Evolutionary conservation across 2,329 filamentous ascomycete genomes (phyloP).

Genomic region (Exophiala xenobiotica): DNA sequence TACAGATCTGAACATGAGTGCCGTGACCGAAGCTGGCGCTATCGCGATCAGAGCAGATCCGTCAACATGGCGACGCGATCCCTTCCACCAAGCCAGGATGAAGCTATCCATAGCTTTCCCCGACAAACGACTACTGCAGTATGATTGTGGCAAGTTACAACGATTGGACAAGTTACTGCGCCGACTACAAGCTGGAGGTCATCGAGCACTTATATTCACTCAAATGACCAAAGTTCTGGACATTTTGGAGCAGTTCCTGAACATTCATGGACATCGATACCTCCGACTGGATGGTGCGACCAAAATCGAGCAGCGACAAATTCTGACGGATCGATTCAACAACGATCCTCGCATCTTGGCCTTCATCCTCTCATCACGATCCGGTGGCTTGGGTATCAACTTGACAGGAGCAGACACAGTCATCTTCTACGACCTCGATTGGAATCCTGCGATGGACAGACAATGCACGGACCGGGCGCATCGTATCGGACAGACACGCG

Average conservation of each 20-base stretch:
- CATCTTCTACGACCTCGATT: slow-evolving; percentile 98
- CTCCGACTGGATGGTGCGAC: slow-evolving; percentile 94
- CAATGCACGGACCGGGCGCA: slow-evolving; percentile 98
- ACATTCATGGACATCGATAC: slow-evolving; percentile 96
- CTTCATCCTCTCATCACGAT: slow-evolving; percentile 93
- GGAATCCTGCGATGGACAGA: slow-evolving; percentile 99
- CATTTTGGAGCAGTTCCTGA: slow-evolving; percentile 94
- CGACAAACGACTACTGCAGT: slow-evolving; percentile 92
- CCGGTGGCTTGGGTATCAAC: slow-evolving; percentile 93
- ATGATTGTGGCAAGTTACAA: slow-evolving; percentile 96
- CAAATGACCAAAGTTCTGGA: slow-evolving; percentile 99
- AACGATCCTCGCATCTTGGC: slow-evolving; percentile 86
- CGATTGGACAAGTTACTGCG: slow-evolving; percentile 82
- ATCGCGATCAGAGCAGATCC: slow-evolving; percentile 60
- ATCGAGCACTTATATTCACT: slow-evolving; percentile 95
- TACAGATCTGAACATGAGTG: slow-evolving; percentile 67
- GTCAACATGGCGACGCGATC: slow-evolving; percentile 60
- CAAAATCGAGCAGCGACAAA: slow-evolving; percentile 91
- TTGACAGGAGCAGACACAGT: slow-evolving; percentile 95
- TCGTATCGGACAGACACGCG: slow-evolving; percentile 93
- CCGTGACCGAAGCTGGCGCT: slow-evolving; percentile 62
- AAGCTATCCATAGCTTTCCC: slow-evolving; percentile 93
- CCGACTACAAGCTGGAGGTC: slow-evolving; percentile 81
- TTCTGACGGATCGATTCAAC: slow-evolving; percentile 95
- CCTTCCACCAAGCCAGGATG: slow-evolving; percentile 92